A percentile compares a stretch with the other conserved stretches of the same genome.
These are phyloP conservation scores for Fusarium sp. DNA, from an alignment of 2,329 filamentous ascomycete genomes.

Conservation along the genomic window DNA sequence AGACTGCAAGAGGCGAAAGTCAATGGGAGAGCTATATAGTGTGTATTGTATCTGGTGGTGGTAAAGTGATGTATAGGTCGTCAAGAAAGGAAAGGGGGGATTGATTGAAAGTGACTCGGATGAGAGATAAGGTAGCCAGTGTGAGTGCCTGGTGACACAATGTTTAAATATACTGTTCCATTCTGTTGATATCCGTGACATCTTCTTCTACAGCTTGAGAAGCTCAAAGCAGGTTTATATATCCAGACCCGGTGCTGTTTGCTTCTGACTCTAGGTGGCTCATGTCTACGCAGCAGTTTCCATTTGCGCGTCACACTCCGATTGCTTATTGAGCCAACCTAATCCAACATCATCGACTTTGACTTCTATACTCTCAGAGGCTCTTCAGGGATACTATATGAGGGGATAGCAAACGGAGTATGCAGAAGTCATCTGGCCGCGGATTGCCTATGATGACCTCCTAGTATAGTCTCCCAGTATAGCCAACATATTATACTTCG, in stretches of 20 bases:
- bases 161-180: rapidly evolving
- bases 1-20: background rate
- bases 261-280: background rate
- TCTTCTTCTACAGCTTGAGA: background rate
- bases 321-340: background rate
- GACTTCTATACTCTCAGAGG: background rate
- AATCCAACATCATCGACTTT: background rate
- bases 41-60: background rate
- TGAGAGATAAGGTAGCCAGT: background rate
- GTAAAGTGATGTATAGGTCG: background rate
- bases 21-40: background rate
- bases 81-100: background rate
- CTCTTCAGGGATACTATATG: background rate
- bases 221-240: background rate
- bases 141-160: background rate
- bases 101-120: background rate
- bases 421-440: background rate
- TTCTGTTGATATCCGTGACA: background rate
- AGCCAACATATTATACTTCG: too few relatives aligned
- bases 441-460: background rate
- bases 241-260: background rate
- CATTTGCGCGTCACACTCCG: background rate
- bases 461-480: too few relatives aligned
- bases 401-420: background rate
- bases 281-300: background rate